These are phyloP conservation scores for Kernera saxatilis DNA, from an alignment of 345 rosid genomes.

Conservation along the genomic window DNA sequence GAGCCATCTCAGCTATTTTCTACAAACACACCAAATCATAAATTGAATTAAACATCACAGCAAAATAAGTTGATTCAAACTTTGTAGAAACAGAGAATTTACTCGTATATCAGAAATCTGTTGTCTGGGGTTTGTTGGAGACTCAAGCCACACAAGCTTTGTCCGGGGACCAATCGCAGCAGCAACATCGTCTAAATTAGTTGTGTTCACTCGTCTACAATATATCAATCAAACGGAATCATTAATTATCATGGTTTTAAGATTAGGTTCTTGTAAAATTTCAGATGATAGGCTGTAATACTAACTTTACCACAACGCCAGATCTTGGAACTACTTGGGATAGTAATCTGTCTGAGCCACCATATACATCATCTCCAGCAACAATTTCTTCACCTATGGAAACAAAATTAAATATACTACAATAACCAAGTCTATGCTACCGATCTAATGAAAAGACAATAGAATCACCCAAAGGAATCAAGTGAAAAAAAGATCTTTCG, in stretches of 20 bases:
- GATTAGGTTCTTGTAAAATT: not conserved
- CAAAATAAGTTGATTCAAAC: not conserved
- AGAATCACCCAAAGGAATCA: no score
- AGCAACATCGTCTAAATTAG: conserved; percentile 62
- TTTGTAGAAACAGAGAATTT: not conserved
- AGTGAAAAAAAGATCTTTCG: no score
- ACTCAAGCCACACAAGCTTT: conserved; percentile 90
- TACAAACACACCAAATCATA: conserved; percentile 20
- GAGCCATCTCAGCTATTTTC: conserved; percentile 88
- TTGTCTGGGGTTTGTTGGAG: conserved; percentile 87
- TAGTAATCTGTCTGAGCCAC: conserved; percentile 87
- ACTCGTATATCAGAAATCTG: conserved; percentile 82
- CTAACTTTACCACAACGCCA: conserved; percentile 80
- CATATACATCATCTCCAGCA: conserved; percentile 93
- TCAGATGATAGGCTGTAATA: conserved; percentile 8
- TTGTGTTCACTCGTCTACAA: conserved; percentile 76
- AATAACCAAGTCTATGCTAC: not conserved
- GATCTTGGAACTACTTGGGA: conserved; percentile 77
- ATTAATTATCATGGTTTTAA: conserved; percentile 2
- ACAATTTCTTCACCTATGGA: conserved; percentile 75
- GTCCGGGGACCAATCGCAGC: conserved; percentile 71
- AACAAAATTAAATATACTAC: not conserved
- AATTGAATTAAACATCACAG: not conserved
- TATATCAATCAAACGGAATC: conserved; percentile 20
- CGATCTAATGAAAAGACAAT: not conserved